Base-by-base conservation (phyloP, 1,284 basidiomycete genomes). In the Cerrena zonata region DNA sequence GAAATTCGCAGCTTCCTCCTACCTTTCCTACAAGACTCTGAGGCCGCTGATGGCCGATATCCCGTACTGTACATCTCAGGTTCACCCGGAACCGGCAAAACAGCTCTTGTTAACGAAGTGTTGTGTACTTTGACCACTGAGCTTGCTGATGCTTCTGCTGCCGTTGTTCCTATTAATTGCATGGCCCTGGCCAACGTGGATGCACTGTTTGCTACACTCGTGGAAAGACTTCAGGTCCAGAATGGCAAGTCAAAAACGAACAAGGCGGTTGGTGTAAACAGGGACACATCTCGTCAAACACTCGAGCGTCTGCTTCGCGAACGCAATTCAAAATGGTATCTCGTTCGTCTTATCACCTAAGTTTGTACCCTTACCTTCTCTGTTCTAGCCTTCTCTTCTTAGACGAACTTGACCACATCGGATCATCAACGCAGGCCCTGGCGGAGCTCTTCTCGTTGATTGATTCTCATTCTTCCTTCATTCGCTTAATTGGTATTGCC, bases 71-170 rank as follows among this genome's bases (percentile, higher is more conserved):
- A 89, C 63, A 81, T 91, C 47, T 90, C 88, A 15, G 88, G 88
- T 25, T 75, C 85, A 0, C 88, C 89, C 13, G 89, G 88, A 1
- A 87, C 86, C 4, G 89, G 88, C 24, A 91, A 91, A 69, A 91
- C 89, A 1, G 89, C 88, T 0, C 71, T 91, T 7, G 79, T 91
- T 27, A 86, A 85, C 60, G 71, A 78, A 3, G 69, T 89, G 43
- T 63, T 91, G 23, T 66, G 58, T 4, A 57, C 59, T 1, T 52
- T 73, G 30, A 65, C 68, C 2, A 53, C 75, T 21, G 64, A 70
- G 18, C 50, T 67, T 10, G 62, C 66, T 12, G 68, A 71, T 12
- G 59, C 73, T 22, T 60, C 69, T 21, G 63, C 78, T 40, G 76
- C 72, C 50, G 67, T 84, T 15, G 60, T 87, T 22, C 72, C 72